Conservation (phyloP, 192 early-diverging fungal genomes). For the Dissophora globulifera region DNA sequence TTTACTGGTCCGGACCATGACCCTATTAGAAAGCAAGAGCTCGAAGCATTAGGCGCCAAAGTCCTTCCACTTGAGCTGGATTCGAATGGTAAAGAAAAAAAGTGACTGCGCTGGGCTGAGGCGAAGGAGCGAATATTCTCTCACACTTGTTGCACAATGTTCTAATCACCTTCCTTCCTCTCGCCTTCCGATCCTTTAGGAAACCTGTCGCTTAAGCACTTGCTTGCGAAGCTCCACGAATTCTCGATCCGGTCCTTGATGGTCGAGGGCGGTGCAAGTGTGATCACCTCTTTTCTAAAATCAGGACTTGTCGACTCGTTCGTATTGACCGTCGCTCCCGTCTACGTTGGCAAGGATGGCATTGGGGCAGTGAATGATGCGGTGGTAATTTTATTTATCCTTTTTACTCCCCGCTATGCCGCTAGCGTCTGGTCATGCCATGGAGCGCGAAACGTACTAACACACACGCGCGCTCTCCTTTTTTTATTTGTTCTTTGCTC, state of each 20-base stretch:
- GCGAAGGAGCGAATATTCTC: too few relatives aligned
- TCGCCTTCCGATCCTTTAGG: slow-evolving; percentile 16
- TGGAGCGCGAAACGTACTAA: too few relatives aligned
- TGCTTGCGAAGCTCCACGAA: slow-evolving; percentile 20
- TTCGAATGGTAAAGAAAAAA: slow-evolving; percentile 28
- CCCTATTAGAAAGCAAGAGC: slow-evolving; percentile 20
- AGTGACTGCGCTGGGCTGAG: too few relatives aligned
- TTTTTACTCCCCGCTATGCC: too few relatives aligned
- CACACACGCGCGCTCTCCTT: too few relatives aligned
- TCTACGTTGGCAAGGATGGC: slow-evolving; percentile 70
- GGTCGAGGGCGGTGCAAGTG: slow-evolving; percentile 88
- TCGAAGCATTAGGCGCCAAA: slow-evolving; percentile 70
- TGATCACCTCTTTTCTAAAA: slow-evolving; percentile 75
- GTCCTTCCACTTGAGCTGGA: slow-evolving; percentile 58
- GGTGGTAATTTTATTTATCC: slow-evolving; percentile 35
- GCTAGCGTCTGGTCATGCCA: too few relatives aligned
- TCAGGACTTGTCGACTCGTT: slow-evolving; percentile 57
- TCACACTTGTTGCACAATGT: too few relatives aligned
- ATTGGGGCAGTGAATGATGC: slow-evolving; percentile 56
- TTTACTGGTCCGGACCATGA: slow-evolving; percentile 53
- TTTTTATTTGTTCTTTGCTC: too few relatives aligned
- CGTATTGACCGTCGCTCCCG: slow-evolving; percentile 80
- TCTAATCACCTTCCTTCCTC: neutral
- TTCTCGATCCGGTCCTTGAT: slow-evolving; percentile 69
- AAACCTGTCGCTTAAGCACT: slow-evolving; percentile 17